phyloP scores from a whole-genome alignment of 116 monocot genomes.

The Cymodocea nodosa region DNA sequence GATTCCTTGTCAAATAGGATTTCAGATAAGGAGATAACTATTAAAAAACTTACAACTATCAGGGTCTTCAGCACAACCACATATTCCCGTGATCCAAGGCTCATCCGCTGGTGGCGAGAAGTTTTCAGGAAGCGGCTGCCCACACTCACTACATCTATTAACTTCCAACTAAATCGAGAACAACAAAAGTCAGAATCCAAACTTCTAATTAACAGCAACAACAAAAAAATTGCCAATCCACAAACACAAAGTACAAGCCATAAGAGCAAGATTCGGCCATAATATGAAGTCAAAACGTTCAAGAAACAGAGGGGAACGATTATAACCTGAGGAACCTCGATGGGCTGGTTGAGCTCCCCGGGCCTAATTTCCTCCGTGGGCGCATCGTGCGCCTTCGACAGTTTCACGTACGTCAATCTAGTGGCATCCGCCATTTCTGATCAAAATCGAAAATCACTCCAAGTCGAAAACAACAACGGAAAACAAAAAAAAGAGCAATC shows the following conservation, averaged over 20 bases:
- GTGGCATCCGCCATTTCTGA: conserved; percentile 44
- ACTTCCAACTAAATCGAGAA: conserved; percentile 43
- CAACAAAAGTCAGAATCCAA: not conserved
- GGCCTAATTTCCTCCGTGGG: conserved; percentile 82
- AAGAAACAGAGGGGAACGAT: not conserved
- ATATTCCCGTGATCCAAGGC: conserved; percentile 80
- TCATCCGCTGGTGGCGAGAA: conserved; percentile 74
- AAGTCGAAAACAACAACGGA: too few relatives aligned
- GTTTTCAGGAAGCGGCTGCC: conserved; percentile 43
- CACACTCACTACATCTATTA: conserved; percentile 70
- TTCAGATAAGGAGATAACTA: not conserved
- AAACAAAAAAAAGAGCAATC: too few relatives aligned
- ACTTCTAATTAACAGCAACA: not conserved
- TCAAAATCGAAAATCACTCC: not conserved
- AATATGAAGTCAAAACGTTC: conserved; percentile 1
- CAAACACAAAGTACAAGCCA: not conserved
- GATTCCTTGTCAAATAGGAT: too few relatives aligned
- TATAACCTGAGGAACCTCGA: conserved; percentile 68
- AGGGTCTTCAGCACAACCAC: conserved; percentile 57
- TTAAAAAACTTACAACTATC: conserved; percentile 63
- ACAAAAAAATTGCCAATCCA: not conserved
- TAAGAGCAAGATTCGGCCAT: not conserved
- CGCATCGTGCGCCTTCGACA: conserved; percentile 79
- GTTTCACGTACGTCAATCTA: conserved; percentile 76
- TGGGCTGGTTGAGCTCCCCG: conserved; percentile 87